Evolutionary conservation across 2,329 filamentous ascomycete species (phyloP), one percentile per base, ranked within the genome.

Genomic region (Neonectria ditissima): DNA sequence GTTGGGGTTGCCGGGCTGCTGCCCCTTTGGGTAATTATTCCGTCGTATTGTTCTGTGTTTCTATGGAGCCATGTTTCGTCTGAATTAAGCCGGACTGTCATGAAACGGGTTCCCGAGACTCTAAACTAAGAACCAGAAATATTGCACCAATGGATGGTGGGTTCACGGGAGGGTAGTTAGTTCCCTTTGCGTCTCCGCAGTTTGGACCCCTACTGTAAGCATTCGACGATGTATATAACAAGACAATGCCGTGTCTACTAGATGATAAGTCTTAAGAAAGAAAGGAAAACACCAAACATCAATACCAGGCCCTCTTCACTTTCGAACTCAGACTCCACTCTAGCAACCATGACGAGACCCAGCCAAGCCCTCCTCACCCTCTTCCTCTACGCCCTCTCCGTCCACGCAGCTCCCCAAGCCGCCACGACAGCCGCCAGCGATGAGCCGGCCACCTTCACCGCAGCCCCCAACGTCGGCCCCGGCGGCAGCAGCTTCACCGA

Each of bases 401-500:
- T 48, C 32, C 50, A 57, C 24, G 69, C 71, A 5, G 61, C 65
- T 18, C 71, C 70, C 0, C 67, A 73, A 55, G 60, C 55, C 16
- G 61, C 44, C 2, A 59, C 62, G 14, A 53, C 51, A 4, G 24
- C 53, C 13, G 16, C 59, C n/a, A 58, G 47, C 50, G 58, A 59
- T 44, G 70, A 57, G 50, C 48, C 64, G 10, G 66, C 73, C 3
- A 65, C 68, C 10, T 78, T 75, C 48, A 72, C 68, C 0, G 70
- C 74, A 11, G 77, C 78, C 61, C 62, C 72, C 50, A 74, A 69
- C 20, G 66, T 78, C 51, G 77, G 77, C 60, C 74, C 76, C 11
- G 77, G 76, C 5, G 77, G 77, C 56, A 71, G 65, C 58, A 65
- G 43, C 43, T 78, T 74, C 53, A 70, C 71, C 50, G 76, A 79